Evolutionary conservation across 2,329 filamentous ascomycete species (phyloP).

Genomic region (Colletotrichum noveboracense): DNA sequence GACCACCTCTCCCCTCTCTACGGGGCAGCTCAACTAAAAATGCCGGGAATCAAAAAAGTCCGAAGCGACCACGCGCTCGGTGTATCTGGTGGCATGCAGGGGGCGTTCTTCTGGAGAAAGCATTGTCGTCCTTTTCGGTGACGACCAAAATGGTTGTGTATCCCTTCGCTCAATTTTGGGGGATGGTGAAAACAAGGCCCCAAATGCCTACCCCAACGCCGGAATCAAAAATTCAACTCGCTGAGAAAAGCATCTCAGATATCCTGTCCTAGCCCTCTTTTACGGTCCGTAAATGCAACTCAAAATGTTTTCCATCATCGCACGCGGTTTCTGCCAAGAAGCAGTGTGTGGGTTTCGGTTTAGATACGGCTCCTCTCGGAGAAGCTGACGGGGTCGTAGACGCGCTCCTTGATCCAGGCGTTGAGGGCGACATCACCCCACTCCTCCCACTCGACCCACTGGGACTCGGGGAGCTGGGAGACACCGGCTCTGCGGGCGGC

Average conservation of each 20-base stretch:
- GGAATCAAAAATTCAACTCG: constrained; percentile 4
- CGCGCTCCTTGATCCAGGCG: constrained; percentile 62
- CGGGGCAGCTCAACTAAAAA: not conserved
- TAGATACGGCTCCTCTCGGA: constrained; percentile 30
- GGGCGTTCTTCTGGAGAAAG: constrained; percentile 6
- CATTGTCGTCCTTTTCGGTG: constrained; percentile 6
- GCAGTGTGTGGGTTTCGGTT: not conserved
- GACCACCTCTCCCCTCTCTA: not conserved
- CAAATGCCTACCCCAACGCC: constrained; percentile 18
- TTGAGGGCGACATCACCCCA: constrained; percentile 69
- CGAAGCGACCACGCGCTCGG: constrained; percentile 8
- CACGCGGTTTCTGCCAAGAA: not conserved
- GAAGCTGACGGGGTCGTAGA: constrained; percentile 64
- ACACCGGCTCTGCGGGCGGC: constrained; percentile 85
- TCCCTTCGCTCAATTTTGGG: constrained; percentile 15
- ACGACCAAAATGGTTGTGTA: not conserved
- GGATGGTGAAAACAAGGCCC: constrained; percentile 13
- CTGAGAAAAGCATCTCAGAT: constrained; percentile 15
- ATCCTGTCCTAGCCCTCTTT: constrained; percentile 5
- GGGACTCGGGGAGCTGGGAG: constrained; percentile 68
- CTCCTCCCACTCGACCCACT: constrained; percentile 76
- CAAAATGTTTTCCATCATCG: not conserved
- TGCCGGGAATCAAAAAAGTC: constrained; percentile 11
- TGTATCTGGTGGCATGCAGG: not conserved
- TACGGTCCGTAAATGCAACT: constrained; percentile 10